Percentiles rank a stretch among this genome's conserved stretches.
Evolutionary conservation across 23 red algal genomes (phyloP).

Genomic region (Gracilariopsis chorda): DNA sequence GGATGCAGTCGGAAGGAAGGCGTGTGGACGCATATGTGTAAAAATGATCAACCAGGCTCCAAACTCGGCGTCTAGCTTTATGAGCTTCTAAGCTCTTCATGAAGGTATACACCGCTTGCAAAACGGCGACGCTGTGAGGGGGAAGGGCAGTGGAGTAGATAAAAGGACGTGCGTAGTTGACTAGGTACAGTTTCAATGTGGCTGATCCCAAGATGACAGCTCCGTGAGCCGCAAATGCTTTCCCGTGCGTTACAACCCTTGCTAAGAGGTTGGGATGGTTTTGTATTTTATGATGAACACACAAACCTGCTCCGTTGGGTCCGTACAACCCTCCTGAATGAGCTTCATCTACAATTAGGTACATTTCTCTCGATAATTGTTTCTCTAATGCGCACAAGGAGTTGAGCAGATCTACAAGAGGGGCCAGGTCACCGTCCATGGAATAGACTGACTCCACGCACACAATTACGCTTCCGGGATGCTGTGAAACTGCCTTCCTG

Average conservation of each 20-base stretch:
- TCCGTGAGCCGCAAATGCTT: conserved; percentile 89
- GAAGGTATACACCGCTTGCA: conserved; percentile 71
- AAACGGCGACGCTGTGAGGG: conserved; percentile 16
- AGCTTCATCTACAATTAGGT: conserved; percentile 91
- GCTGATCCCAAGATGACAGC: conserved; percentile 63
- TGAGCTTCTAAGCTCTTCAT: neutral
- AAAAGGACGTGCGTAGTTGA: conserved; percentile 98
- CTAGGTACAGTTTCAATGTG: conserved; percentile 50
- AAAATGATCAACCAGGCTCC: conserved; percentile 57
- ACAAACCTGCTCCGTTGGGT: conserved; percentile 65
- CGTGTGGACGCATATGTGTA: neutral
- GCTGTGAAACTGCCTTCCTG: neutral
- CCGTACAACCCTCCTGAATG: conserved; percentile 86
- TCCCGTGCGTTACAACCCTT: conserved; percentile 92
- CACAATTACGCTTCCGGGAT: conserved; percentile 37
- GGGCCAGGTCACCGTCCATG: conserved; percentile 97
- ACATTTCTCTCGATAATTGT: conserved; percentile 3
- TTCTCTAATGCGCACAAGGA: neutral
- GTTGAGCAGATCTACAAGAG: conserved; percentile 56
- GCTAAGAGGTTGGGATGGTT: conserved; percentile 76
- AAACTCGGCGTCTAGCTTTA: conserved; percentile 12
- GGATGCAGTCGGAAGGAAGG: neutral
- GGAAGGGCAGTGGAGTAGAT: conserved; percentile 90
- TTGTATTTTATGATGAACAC: conserved; percentile 9
- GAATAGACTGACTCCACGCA: conserved; percentile 94